Evolutionary conservation across 139 green algal species (phyloP).

Genomic region (Picochlorum sp.): DNA sequence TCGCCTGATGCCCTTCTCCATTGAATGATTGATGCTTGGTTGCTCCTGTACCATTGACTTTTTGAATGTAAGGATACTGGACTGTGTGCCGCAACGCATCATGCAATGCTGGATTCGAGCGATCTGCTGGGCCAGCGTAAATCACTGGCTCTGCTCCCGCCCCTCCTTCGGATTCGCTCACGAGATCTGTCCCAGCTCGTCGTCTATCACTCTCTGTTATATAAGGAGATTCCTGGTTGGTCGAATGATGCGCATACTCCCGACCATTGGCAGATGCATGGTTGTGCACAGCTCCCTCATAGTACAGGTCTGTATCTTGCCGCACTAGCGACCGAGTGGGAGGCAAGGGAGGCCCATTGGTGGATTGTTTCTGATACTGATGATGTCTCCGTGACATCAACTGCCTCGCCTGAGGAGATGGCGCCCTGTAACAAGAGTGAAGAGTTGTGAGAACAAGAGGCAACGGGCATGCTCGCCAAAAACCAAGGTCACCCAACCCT

Average conservation of each 20-base stretch:
- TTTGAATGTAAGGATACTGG: neutral
- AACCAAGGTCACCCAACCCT: no score
- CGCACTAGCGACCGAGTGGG: neutral
- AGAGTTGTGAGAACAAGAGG: neutral
- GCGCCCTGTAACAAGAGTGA: slow-evolving; percentile 9
- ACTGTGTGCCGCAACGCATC: slow-evolving; percentile 10
- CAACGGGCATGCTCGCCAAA: neutral
- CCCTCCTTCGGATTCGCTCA: neutral
- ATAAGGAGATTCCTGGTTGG: no score
- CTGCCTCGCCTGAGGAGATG: slow-evolving; percentile 4
- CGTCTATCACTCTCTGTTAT: no score
- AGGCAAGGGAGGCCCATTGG: neutral
- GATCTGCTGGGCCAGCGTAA: slow-evolving; percentile 10
- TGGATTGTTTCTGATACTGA: slow-evolving; percentile 1
- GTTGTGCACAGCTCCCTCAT: neutral
- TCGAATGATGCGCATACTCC: no score
- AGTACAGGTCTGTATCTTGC: slow-evolving; percentile 17
- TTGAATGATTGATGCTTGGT: neutral
- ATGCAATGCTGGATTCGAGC: slow-evolving; percentile 2
- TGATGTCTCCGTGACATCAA: slow-evolving; percentile 14
- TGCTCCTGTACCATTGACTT: neutral
- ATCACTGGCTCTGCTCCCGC: neutral
- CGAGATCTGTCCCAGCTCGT: neutral
- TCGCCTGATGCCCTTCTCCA: neutral
- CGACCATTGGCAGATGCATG: neutral